Percentiles rank a stretch among this genome's conserved stretches.
These are phyloP conservation scores for Prosopis cineraria DNA, from an alignment of 306 rosid species.

Conservation along the genomic window DNA sequence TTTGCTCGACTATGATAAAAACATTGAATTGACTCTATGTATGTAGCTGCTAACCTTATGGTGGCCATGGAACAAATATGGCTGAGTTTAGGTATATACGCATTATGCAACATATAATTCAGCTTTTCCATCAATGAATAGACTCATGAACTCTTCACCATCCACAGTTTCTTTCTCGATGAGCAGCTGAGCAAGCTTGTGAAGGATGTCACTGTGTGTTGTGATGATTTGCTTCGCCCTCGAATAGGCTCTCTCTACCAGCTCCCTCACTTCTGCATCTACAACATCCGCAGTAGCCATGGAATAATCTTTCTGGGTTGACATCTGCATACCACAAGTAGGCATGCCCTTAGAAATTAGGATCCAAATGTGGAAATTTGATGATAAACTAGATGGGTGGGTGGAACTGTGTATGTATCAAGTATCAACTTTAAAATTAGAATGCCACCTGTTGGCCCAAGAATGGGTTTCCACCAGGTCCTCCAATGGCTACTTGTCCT, in stretches of 20 bases:
- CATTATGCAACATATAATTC: constrained; percentile 66
- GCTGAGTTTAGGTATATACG: constrained; percentile 27
- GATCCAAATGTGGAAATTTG: neutral
- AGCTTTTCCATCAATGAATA: constrained; percentile 94
- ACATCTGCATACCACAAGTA: constrained; percentile 50
- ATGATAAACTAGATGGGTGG: neutral
- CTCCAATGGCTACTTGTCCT: constrained; percentile 92
- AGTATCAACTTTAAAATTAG: neutral
- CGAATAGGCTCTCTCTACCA: constrained; percentile 81
- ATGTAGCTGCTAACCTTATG: constrained; percentile 43
- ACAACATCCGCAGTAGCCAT: constrained; percentile 85
- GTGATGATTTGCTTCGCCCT: constrained; percentile 75
- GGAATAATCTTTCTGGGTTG: constrained; percentile 74
- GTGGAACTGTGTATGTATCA: too few species aligned
- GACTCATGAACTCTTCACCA: constrained; percentile 91
- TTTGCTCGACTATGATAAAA: constrained; percentile 35
- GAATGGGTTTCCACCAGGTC: constrained; percentile 96
- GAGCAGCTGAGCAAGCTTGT: constrained; percentile 90
- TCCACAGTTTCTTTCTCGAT: constrained; percentile 96
- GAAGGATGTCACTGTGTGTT: constrained; percentile 92
- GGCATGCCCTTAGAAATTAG: neutral
- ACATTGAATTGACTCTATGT: constrained; percentile 56
- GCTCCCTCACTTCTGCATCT: constrained; percentile 90
- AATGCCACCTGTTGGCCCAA: constrained; percentile 88
- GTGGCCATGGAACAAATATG: constrained; percentile 42